phyloP scores from a whole-genome alignment of 805 yeast species.

The Sungouiella thailandica region DNA sequence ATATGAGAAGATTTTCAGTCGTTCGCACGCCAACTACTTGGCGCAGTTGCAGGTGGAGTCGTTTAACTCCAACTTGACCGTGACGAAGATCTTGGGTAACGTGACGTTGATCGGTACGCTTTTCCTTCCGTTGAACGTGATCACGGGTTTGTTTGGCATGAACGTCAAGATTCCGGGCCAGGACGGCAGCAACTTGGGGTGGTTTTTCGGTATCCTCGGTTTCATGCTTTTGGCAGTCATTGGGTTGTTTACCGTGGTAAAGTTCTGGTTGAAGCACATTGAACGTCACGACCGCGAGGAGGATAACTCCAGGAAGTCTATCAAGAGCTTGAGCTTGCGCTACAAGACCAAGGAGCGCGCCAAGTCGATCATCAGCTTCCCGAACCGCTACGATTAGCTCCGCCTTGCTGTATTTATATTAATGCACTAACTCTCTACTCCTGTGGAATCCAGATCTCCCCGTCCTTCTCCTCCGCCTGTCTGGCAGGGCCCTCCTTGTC shows the following conservation, averaged over 20 bases:
- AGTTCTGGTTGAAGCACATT: slow-evolving; percentile 16
- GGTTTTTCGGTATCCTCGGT: slow-evolving; percentile 62
- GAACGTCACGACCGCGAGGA: slow-evolving; percentile 6
- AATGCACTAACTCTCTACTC: slow-evolving; percentile 13
- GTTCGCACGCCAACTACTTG: slow-evolving; percentile 87
- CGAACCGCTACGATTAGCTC: slow-evolving; percentile 29
- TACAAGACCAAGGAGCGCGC: slow-evolving; percentile 27
- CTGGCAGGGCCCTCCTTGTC: slow-evolving; percentile 46
- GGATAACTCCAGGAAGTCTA: slow-evolving; percentile 15
- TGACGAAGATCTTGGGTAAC: slow-evolving; percentile 81
- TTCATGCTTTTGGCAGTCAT: slow-evolving; percentile 20
- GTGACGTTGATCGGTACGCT: slow-evolving; percentile 89
- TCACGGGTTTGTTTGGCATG: slow-evolving; percentile 95
- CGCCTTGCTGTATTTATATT: slow-evolving; percentile 1
- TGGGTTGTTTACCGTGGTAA: slow-evolving; percentile 21
- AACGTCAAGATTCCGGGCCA: slow-evolving; percentile 82
- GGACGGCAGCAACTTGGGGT: slow-evolving; percentile 9
- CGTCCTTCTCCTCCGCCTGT: slow-evolving; percentile 30
- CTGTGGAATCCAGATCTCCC: slow-evolving; percentile 34
- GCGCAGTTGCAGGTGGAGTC: slow-evolving; percentile 94
- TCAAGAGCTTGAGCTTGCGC: slow-evolving; percentile 20
- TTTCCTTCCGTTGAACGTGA: slow-evolving; percentile 80
- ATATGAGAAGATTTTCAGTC: slow-evolving; percentile 87
- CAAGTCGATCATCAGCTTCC: slow-evolving; percentile 35
- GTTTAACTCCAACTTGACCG: slow-evolving; percentile 77